Evolutionary conservation across 1,284 basidiomycete genomes (phyloP), one percentile per base, ranked within the genome.

Genomic region (Sporisorium scitamineum): DNA sequence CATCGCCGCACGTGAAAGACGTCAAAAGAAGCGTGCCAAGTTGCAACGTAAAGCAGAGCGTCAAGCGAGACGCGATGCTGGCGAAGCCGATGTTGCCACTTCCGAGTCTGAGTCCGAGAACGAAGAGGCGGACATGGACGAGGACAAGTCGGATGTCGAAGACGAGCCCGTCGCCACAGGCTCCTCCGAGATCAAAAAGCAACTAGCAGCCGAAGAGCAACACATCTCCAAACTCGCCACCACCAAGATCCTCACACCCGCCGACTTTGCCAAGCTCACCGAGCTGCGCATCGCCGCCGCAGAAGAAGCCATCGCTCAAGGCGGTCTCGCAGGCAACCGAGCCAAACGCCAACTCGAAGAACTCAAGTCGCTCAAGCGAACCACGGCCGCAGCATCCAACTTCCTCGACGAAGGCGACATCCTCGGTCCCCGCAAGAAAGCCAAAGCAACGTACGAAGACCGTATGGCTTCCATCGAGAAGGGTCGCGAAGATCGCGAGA

Each of bases 191-290:
- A 53, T 69, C 26, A 60, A 50, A 26, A 26, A 53, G 18, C 61
- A 76, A n/a, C 53, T 70, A 2, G 63, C 58, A 4, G 66, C 55
- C 4, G 65, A 72, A 45, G 74, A 72, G 44, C 54, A 70, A 0
- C 51, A 61, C 44, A 72, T 84, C 52, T 83, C 85, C 9, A 78
- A 75, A 42, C 80, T 86, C 18, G 93, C 92, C 5, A 94, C 91
- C 1, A 92, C 92, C 29, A 94, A 94, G 87, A 99, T 99, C 82
- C 90, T 99, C 37, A 99, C 97, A 0, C 97, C 97, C 0, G 95
- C 95, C 29, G 96, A 99, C 86, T 99, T 98, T 86, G 93, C 93
- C 0, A 88, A 97, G 55, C 89, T 99, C 61, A 94, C 94, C 80
- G 94, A 97, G 80, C 90, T 99, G 10, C 92, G 92, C 9, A 89